Conservation (phyloP, 208 protist genomes). For the Trypanosomatidae sp. region DNA sequence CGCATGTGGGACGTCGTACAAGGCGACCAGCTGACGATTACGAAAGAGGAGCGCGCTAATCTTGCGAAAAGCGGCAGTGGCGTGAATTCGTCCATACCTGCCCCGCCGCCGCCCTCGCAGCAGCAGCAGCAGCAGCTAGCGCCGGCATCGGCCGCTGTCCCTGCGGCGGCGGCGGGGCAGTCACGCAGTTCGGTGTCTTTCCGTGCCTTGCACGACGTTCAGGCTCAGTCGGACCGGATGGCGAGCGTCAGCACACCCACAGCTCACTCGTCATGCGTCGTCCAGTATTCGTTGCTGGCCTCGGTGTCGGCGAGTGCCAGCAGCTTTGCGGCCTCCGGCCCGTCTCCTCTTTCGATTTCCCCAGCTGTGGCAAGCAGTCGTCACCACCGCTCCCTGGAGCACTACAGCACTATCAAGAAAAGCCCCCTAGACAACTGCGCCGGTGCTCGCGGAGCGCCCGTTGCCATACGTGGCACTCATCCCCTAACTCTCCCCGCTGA, state of each 20-base stretch:
- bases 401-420: neutral
- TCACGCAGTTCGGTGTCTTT: neutral
- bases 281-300: neutral
- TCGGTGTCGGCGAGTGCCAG: neutral
- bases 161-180: neutral
- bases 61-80: neutral
- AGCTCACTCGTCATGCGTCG: neutral
- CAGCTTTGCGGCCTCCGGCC: neutral
- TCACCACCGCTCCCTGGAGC: neutral
- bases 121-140: neutral
- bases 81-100: neutral
- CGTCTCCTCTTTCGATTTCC: neutral
- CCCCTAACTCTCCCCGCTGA: neutral
- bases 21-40: constrained; percentile 39
- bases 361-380: no score
- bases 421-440: neutral
- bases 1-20: constrained; percentile 64
- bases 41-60: constrained; percentile 27
- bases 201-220: neutral
- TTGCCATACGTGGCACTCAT: neutral
- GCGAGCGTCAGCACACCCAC: neutral
- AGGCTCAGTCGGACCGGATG: no score
- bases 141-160: neutral
- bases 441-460: neutral
- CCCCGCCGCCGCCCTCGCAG: neutral